Base-by-base conservation (phyloP, 2,329 filamentous ascomycete species). In the Hypoxylon sp. region DNA sequence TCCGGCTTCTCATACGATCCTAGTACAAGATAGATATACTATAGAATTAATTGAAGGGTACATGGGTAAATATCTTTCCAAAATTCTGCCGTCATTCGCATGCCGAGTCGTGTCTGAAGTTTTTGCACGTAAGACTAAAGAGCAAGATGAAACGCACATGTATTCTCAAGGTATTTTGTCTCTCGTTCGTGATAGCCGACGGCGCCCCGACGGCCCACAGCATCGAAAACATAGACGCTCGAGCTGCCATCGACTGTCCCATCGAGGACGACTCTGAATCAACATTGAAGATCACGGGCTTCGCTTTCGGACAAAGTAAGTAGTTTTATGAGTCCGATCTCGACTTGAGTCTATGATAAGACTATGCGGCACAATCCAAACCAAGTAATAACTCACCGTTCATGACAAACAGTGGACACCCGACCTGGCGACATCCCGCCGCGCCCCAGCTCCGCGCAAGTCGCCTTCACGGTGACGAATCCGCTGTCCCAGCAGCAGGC, bases 371-470 rank as follows among this genome's bases (percentile, higher is more conserved):
- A 32, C 11, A 8, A 10, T 6, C 11, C 30, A 32, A 32, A 10
- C 11, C 8, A 11, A 24, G 19, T 7, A 17, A 41, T 5, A 4
- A 24, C 20, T 47, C 5, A 58, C 17, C 5, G 13, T 44, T n/a
- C n/a, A 30, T 8, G 19, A 11, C 24, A 6, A 6, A n/a, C n/a
- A 39, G n/a, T 39, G 34, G 34, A 17, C 34, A 17, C 8, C 34
- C 37, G 19, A 41, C 61, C 47, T 8, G 56, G 51, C n/a, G 61
- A 60, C 32, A 60, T 60, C 34, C 56, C 61, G 2, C 61, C 47
- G 26, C 47, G 61, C n/a, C 47, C 22, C 17, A 59, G 52, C 43
- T 56, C 30, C 4, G 56, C 52, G 13, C 41, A 26, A 2, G 26
- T 56, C 10, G 52, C 51, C 7, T 64, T 60, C 43, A 46, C 41